phyloP scores from a whole-genome alignment of 1,284 basidiomycete genomes.

The Ganoderma leucocontextum region DNA sequence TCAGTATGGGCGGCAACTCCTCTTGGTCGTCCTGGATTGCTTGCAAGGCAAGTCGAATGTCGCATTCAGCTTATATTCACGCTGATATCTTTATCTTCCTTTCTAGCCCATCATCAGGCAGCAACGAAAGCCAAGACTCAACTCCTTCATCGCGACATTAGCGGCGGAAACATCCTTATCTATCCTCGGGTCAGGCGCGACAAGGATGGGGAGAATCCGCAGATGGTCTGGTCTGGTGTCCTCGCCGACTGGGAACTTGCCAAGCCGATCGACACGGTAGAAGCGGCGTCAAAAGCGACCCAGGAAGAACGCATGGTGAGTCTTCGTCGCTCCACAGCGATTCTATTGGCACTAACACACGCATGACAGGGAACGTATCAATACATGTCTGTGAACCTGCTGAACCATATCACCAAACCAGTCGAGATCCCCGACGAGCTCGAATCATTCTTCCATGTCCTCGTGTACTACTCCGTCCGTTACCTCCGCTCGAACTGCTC shows the following conservation, averaged over 20 bases:
- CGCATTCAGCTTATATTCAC: not conserved
- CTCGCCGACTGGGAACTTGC: constrained; percentile 28
- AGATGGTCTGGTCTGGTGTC: constrained; percentile 11
- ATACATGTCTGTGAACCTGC: constrained; percentile 19
- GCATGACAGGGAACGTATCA: constrained; percentile 24
- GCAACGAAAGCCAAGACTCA: not conserved
- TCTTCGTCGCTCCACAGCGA: no score
- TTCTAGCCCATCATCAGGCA: constrained; percentile 19
- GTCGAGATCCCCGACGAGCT: constrained; percentile 15
- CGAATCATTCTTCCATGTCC: constrained; percentile 19
- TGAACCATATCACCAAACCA: not conserved
- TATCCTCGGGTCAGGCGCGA: not conserved
- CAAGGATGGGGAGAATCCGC: not conserved
- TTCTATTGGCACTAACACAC: no score
- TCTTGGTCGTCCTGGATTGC: not conserved
- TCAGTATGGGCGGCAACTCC: not conserved
- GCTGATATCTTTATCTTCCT: not conserved
- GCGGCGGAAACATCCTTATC: constrained; percentile 26
- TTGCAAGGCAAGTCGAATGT: not conserved
- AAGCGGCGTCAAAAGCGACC: not conserved
- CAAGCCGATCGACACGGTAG: not conserved
- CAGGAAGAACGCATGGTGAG: constrained; percentile 19
- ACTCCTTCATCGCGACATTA: constrained; percentile 26
- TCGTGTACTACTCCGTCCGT: constrained; percentile 2
- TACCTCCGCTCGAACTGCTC: constrained; percentile 7